Conservation (phyloP, 768 basidiomycete genomes). For the Chalciporus piperatus region DNA sequence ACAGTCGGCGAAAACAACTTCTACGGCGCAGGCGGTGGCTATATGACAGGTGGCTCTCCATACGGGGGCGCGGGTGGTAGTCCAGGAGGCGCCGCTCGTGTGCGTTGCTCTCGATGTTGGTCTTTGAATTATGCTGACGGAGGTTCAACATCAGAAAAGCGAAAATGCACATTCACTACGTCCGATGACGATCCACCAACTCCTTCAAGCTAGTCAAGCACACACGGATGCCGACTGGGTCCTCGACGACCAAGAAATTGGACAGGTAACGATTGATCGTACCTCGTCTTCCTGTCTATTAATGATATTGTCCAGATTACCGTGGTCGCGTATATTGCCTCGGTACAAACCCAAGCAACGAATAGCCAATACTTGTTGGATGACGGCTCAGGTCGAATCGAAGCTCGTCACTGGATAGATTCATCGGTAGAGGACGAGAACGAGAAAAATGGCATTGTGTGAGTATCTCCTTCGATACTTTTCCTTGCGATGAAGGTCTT, state of each 20-base stretch:
- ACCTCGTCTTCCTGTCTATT: slow-evolving; percentile 1
- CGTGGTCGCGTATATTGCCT: slow-evolving; percentile 69
- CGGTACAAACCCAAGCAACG: slow-evolving; percentile 68
- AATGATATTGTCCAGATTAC: slow-evolving; percentile 49
- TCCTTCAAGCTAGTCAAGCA: slow-evolving; percentile 72
- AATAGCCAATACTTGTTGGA: slow-evolving; percentile 79
- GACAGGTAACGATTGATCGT: slow-evolving; percentile 52
- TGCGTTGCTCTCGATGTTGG: slow-evolving; percentile 23
- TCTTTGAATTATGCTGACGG: neutral
- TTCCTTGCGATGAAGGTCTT: neutral
- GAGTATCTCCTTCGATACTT: slow-evolving; percentile 17
- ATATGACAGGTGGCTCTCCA: slow-evolving; percentile 58
- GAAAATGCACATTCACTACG: slow-evolving; percentile 51
- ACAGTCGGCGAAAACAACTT: slow-evolving; percentile 39
- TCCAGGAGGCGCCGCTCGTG: slow-evolving; percentile 51
- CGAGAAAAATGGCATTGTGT: slow-evolving; percentile 48
- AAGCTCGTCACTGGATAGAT: slow-evolving; percentile 83
- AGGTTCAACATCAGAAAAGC: slow-evolving; percentile 28
- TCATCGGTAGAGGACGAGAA: slow-evolving; percentile 54
- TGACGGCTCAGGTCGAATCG: slow-evolving; percentile 80
- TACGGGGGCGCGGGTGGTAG: slow-evolving; percentile 55
- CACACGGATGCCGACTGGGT: slow-evolving; percentile 89
- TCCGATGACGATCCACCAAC: slow-evolving; percentile 76
- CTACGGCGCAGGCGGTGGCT: slow-evolving; percentile 52
- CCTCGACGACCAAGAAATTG: slow-evolving; percentile 76